Percentiles rank a stretch among this genome's conserved stretches.
Conservation (phyloP, 2,329 filamentous ascomycete species). For the Ophiostoma ips region DNA sequence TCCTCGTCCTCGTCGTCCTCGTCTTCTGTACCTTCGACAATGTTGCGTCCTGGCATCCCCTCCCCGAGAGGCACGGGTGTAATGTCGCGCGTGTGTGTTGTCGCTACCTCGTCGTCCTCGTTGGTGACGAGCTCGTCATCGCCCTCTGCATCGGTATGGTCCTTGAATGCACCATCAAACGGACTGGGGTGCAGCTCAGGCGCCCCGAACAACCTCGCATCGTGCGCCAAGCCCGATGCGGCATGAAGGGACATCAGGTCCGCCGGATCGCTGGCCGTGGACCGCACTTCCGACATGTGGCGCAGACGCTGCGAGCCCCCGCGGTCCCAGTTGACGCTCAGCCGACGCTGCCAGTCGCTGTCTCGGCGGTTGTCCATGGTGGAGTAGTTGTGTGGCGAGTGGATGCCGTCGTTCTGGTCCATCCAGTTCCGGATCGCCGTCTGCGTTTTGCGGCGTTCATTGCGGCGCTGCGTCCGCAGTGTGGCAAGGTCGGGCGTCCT, state of each 20-base stretch:
- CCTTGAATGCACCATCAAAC: constrained; percentile 30
- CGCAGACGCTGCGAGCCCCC: constrained; percentile 30
- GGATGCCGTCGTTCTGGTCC: constrained; percentile 48
- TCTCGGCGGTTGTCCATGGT: constrained; percentile 30
- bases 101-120: constrained; percentile 46
- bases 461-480: constrained; percentile 43
- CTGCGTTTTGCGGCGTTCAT: constrained; percentile 58
- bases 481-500: constrained; percentile 51
- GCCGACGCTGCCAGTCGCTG: constrained; percentile 35
- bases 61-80: constrained; percentile 2
- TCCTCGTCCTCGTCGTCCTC: constrained; percentile 18
- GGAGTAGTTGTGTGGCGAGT: constrained; percentile 19
- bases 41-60: neutral
- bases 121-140: constrained; percentile 83
- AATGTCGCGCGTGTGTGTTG: constrained; percentile 10
- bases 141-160: constrained; percentile 70
- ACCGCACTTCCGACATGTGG: constrained; percentile 42
- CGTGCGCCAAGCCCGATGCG: constrained; percentile 25
- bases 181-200: constrained; percentile 11
- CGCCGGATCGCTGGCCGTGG: constrained; percentile 49
- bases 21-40: constrained; percentile 31
- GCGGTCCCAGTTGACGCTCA: constrained; percentile 31
- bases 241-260: constrained; percentile 41
- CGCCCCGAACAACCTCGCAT: constrained; percentile 5
- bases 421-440: constrained; percentile 86